Evolutionary conservation across 306 rosid genomes (phyloP), one percentile per base, ranked within the genome.

Genomic region (Datisca glomerata): DNA sequence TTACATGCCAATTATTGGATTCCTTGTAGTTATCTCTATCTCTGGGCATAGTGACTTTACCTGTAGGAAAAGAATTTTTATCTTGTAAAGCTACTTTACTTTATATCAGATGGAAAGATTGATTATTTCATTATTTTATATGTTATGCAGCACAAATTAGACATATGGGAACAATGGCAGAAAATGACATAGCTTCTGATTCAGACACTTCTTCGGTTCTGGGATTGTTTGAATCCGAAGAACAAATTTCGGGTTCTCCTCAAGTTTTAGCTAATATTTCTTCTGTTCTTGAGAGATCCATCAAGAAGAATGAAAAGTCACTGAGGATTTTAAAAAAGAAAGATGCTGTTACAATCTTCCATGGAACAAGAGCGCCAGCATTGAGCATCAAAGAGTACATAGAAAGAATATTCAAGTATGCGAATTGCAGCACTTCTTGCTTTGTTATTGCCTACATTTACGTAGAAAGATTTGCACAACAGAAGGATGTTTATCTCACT

Each of bases 361-460:
- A 78, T 38, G 75, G 80, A 2, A 34, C 43, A 9, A 62, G 49
- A 44, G 77, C 76, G 20, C 81, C 94, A 1, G 41, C 57, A 46
- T n/a, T 72, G 71, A 64, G 71, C 56, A 31, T 72, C 10, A 60
- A 49, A 36, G 60, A 54, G n/a, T 83, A 83, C 32, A 18, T 67
- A 21, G 73, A 78, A 35, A 74, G 85, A 18, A 78, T 83, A 14
- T 62, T 54, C 51, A 72, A 62, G 79, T 75, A 83, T 60, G 13
- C 58, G 2, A 38, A 32, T 11, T 83, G 94, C 64, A 76, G 78
- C 49, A 43, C 77, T 24, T 68, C 69, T 32, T 83, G 85, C 57
- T 67, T 69, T 44, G 70, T 83, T 29, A 59, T 57, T 23, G 85
- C 85, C 17, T 71, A 83, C 22, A 79, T 83, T 25, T 78, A 83